Evolutionary conservation across 129 eudicot species (phyloP).

Genomic region (Heracleum sosnowskyi): DNA sequence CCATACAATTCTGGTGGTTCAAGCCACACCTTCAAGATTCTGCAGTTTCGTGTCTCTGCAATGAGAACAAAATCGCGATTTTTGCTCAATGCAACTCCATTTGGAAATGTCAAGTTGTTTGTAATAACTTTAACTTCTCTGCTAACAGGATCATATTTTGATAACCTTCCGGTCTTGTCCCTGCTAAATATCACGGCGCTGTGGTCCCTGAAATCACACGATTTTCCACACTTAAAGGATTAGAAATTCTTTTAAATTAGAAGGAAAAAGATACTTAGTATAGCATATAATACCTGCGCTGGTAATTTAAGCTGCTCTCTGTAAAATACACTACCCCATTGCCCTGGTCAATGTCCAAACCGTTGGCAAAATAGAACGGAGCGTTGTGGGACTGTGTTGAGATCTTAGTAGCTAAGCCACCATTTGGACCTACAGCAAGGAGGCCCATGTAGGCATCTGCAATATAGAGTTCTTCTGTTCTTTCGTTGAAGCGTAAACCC

Average conservation of each 20-base stretch:
- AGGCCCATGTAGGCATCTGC: slow-evolving; percentile 60
- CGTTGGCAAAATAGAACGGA: slow-evolving; percentile 36
- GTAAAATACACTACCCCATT: slow-evolving; percentile 37
- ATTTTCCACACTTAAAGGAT: not conserved
- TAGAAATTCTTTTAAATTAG: not conserved
- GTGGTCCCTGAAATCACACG: slow-evolving; percentile 25
- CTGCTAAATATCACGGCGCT: slow-evolving; percentile 25
- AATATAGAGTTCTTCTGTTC: slow-evolving; percentile 43
- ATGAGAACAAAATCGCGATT: slow-evolving; percentile 34
- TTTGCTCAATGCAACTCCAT: slow-evolving; percentile 48
- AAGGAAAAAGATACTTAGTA: not conserved
- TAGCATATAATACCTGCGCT: slow-evolving; percentile 29
- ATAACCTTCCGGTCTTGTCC: slow-evolving; percentile 46
- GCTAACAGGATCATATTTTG: slow-evolving; percentile 30
- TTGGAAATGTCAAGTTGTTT: slow-evolving; percentile 39
- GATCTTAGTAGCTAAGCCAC: slow-evolving; percentile 35
- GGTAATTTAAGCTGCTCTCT: slow-evolving; percentile 37
- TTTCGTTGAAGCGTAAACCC: slow-evolving; percentile 36
- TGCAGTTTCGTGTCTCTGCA: slow-evolving; percentile 45
- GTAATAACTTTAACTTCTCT: slow-evolving; percentile 24
- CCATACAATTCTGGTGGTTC: slow-evolving; percentile 27
- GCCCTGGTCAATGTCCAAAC: slow-evolving; percentile 42
- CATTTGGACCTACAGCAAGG: slow-evolving; percentile 35
- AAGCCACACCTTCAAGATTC: slow-evolving; percentile 33
- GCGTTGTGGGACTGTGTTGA: slow-evolving; percentile 28